Conservation (phyloP, 805 yeast species). For the Phaffomyces antillensis region DNA sequence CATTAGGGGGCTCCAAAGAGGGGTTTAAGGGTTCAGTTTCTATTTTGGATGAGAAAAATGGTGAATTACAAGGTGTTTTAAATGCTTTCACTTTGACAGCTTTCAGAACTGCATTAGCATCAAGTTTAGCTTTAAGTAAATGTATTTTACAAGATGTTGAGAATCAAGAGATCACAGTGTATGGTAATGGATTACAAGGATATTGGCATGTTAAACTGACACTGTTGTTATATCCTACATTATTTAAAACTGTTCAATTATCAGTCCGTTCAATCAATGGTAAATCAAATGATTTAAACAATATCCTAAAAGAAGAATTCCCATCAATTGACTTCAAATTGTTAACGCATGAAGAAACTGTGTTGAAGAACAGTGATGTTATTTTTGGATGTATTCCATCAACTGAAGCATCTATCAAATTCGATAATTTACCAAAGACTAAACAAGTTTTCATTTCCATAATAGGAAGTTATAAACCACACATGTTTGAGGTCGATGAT, state of each 20-base stretch:
- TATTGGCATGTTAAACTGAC: conserved; percentile 53
- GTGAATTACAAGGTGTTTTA: conserved; percentile 44
- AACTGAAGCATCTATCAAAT: conserved; percentile 38
- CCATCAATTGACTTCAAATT: conserved; percentile 22
- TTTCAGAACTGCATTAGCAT: conserved; percentile 58
- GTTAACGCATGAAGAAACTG: conserved; percentile 17
- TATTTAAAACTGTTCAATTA: conserved; percentile 35
- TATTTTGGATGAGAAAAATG: conserved; percentile 43
- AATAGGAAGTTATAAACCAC: conserved; percentile 63
- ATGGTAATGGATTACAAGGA: conserved; percentile 61
- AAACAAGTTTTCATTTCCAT: conserved; percentile 41
- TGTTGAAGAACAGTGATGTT: conserved; percentile 34
- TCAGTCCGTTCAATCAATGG: conserved; percentile 41
- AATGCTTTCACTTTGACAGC: conserved; percentile 58
- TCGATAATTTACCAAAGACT: conserved; percentile 23
- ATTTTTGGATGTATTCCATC: conserved; percentile 59
- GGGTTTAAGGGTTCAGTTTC: conserved; percentile 57
- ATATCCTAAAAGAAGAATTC: conserved; percentile 24
- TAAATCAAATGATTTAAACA: conserved; percentile 18
- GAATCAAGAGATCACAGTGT: conserved; percentile 29
- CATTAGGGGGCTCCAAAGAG: conserved; percentile 46
- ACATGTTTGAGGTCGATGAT: conserved; percentile 55
- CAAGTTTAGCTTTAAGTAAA: conserved; percentile 39
- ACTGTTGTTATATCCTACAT: conserved; percentile 30
- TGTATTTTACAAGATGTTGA: conserved; percentile 20